Evolutionary conservation across 1,284 basidiomycete species (phyloP), one percentile per base, ranked within the genome.

Genomic region (Grifola frondosa): DNA sequence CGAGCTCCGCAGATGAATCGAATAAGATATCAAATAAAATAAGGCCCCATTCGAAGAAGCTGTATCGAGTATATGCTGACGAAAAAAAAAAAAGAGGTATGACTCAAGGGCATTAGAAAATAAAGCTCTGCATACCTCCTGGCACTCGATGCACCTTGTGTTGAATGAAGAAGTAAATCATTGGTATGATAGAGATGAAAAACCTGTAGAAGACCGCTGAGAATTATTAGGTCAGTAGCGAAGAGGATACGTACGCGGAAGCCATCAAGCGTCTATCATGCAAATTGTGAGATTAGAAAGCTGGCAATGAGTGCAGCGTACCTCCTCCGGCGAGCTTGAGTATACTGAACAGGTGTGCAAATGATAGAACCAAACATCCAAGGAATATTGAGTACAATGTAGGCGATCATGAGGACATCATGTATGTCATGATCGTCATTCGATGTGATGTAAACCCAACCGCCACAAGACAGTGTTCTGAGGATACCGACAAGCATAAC

Each of bases 381-480:
- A 1, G 90, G 89, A 4, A 90, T 56, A 53, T 89, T 91, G 59
- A 81, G 78, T 3, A 89, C 71, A 48, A 93, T 85, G 59, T 91
- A 94, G 41, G 77, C 61, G 49, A 94, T 85, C 93, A 97, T 97
- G 60, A 86, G 81, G 17, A 94, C 69, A 64, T 97, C 93, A 66
- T 97, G 93, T 13, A 78, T 72, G 58, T 89, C 84, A 54, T 88
- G 87, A 62, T 88, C 77, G 57, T 93, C 90, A 26, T 66, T 80
- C 5, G 85, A 88, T 0, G 94, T 96, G 57, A 97, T 83, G 59
- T 86, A 97, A 33, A 96, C 90, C 92, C 92, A 97, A 20, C 92
- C 92, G 20, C 88, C 91, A 54, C 93, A 97, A 5, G 81, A 78
- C 17, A 97, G 64, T 0, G 93, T 95, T 48, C 93, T 74, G 20